A percentile compares a stretch with the other conserved stretches of the same genome.
Evolutionary conservation across 2,329 filamentous ascomycete species (phyloP).

Genomic region (Rutstroemia sp.): DNA sequence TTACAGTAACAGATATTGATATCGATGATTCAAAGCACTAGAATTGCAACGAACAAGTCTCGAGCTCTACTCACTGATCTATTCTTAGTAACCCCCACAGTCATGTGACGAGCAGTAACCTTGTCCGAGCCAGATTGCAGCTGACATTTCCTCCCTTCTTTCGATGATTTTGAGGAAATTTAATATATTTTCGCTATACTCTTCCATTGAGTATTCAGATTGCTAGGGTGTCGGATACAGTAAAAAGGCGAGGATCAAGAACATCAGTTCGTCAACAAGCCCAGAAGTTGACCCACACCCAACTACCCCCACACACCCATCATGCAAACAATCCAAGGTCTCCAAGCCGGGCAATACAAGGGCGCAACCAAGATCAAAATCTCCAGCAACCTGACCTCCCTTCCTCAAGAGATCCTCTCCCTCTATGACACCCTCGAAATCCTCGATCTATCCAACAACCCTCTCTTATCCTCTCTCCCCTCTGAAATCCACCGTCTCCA

Average conservation of each 20-base stretch:
- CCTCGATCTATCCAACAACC: conserved; percentile 41
- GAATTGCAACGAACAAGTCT: too few species aligned
- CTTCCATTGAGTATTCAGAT: too few species aligned
- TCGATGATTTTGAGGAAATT: neutral
- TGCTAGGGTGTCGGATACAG: too few species aligned
- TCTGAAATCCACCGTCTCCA: conserved; percentile 33
- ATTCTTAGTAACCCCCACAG: neutral
- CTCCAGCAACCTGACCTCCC: conserved; percentile 21
- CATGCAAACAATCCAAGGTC: conserved; percentile 20
- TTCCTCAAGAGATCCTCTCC: conserved; percentile 36
- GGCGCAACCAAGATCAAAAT: conserved; percentile 24
- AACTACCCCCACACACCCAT: neutral
- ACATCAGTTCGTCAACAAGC: neutral
- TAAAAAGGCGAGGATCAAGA: neutral
- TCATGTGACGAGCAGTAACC: neutral
- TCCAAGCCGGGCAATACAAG: conserved; percentile 21
- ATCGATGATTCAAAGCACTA: too few species aligned
- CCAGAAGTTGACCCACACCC: neutral
- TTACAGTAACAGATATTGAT: too few species aligned
- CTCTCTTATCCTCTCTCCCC: conserved; percentile 34
- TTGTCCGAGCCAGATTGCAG: neutral
- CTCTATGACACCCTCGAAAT: conserved; percentile 36
- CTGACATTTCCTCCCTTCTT: neutral
- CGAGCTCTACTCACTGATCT: neutral
- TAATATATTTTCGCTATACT: neutral